Evolutionary conservation across 108 stramenopile genomes (phyloP).

Genomic region (Nitzschia sp.): DNA sequence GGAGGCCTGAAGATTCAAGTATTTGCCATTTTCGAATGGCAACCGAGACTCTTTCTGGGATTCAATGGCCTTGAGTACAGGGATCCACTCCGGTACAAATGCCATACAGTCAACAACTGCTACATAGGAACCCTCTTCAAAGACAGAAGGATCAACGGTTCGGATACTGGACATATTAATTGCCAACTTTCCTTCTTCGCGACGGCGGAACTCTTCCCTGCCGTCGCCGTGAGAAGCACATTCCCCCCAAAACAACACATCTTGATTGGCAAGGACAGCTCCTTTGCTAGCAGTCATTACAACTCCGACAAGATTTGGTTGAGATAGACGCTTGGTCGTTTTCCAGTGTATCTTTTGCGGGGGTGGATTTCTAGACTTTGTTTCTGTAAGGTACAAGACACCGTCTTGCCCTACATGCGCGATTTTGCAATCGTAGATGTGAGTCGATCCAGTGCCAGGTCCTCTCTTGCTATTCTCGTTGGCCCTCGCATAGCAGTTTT

Average conservation of each 20-base stretch:
- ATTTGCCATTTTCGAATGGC: slow-evolving; percentile 36
- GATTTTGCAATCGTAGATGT: slow-evolving; percentile 39
- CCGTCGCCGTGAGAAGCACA: slow-evolving; percentile 32
- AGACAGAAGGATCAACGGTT: slow-evolving; percentile 26
- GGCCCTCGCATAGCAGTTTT: slow-evolving; percentile 18
- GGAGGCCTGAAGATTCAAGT: slow-evolving; percentile 30
- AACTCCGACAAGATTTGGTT: slow-evolving; percentile 42
- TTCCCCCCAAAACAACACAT: slow-evolving; percentile 38
- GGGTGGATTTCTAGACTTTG: slow-evolving; percentile 39
- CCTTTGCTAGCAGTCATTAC: slow-evolving; percentile 13
- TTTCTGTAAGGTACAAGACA: slow-evolving; percentile 24
- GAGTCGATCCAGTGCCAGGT: slow-evolving; percentile 30
- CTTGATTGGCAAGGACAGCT: slow-evolving; percentile 11
- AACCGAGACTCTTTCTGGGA: slow-evolving; percentile 23
- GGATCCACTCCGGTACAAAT: slow-evolving; percentile 46
- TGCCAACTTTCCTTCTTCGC: slow-evolving; percentile 28
- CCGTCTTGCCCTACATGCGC: slow-evolving; percentile 25
- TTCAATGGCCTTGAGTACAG: slow-evolving; percentile 37
- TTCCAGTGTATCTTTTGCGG: slow-evolving; percentile 36
- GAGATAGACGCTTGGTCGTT: slow-evolving; percentile 36
- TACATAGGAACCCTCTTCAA: slow-evolving; percentile 25
- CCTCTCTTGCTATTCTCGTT: slow-evolving; percentile 14
- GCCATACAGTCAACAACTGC: slow-evolving; percentile 39
- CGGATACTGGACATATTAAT: slow-evolving; percentile 30
- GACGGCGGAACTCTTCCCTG: slow-evolving; percentile 18